A percentile compares a stretch with the other conserved stretches of the same genome.
phyloP scores from a whole-genome alignment of 345 rosid species.

The Acer saccharum region DNA sequence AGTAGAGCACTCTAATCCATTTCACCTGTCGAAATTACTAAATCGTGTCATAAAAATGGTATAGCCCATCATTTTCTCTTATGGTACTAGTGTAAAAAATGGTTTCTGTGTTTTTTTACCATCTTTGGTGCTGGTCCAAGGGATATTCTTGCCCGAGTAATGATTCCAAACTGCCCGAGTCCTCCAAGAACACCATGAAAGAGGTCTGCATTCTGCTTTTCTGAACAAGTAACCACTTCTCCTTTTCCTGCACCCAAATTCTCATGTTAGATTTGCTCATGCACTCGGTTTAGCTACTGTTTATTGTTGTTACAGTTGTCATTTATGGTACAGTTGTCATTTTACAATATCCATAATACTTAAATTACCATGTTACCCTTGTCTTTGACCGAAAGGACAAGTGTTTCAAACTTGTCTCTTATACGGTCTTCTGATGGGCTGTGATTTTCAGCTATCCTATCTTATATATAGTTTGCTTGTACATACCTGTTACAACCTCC shows the following conservation, averaged over 20 bases:
- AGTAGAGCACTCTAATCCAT: slow-evolving; percentile 89
- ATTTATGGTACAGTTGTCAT: slow-evolving; percentile 16
- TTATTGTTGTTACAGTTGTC: neutral
- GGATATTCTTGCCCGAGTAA: slow-evolving; percentile 78
- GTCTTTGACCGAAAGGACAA: neutral
- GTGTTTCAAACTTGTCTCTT: neutral
- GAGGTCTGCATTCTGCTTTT: slow-evolving; percentile 73
- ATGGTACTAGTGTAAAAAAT: neutral
- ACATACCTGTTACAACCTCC: slow-evolving; percentile 93
- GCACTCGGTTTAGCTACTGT: neutral
- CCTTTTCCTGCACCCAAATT: slow-evolving; percentile 75
- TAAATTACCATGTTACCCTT: slow-evolving; percentile 8
- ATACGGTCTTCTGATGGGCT: no score
- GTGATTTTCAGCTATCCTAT: neutral
- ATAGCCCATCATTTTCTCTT: neutral
- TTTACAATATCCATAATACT: slow-evolving; percentile 11
- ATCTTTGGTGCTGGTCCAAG: slow-evolving; percentile 67
- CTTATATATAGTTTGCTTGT: slow-evolving; percentile 23
- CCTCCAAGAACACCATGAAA: slow-evolving; percentile 91
- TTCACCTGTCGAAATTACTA: slow-evolving; percentile 57
- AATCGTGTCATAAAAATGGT: slow-evolving; percentile 18
- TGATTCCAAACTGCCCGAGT: slow-evolving; percentile 95
- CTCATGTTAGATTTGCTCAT: slow-evolving; percentile 14
- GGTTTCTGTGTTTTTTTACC: slow-evolving; percentile 44
- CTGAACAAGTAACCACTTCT: slow-evolving; percentile 76